Evolutionary conservation across 1,284 basidiomycete genomes (phyloP).

Genomic region (Irpex rosettiformis): DNA sequence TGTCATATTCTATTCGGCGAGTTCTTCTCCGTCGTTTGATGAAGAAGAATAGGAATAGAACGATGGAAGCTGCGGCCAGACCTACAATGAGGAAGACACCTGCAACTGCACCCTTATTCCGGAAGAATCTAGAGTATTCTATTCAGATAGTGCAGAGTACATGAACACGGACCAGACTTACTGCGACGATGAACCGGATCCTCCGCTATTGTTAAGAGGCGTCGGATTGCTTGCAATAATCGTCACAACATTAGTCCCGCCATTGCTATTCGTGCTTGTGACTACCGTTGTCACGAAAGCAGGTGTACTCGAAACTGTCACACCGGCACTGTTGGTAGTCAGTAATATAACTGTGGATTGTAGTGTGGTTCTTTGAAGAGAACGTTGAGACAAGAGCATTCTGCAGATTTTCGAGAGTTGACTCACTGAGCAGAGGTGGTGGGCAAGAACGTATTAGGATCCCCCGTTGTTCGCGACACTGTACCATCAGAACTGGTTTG

Average conservation of each 20-base stretch:
- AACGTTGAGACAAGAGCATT: neutral
- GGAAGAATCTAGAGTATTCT: conserved; percentile 55
- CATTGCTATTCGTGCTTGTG: conserved; percentile 51
- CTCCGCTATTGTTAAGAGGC: conserved; percentile 45
- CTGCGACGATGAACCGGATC: conserved; percentile 37
- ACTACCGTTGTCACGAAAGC: conserved; percentile 52
- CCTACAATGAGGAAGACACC: conserved; percentile 78
- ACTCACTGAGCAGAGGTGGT: neutral
- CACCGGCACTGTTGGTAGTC: conserved; percentile 57
- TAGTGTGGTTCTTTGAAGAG: conserved; percentile 49
- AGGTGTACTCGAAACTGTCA: conserved; percentile 46
- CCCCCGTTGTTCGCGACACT: neutral
- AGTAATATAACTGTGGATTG: conserved; percentile 48
- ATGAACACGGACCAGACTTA: conserved; percentile 29
- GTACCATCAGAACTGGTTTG: neutral
- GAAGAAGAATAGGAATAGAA: conserved; percentile 69
- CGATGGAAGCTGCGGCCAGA: conserved; percentile 63
- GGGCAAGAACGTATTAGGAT: conserved; percentile 1
- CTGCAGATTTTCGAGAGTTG: neutral
- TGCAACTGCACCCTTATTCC: conserved; percentile 70
- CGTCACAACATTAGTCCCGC: conserved; percentile 53
- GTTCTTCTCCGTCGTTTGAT: conserved; percentile 59
- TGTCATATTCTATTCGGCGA: conserved; percentile 59
- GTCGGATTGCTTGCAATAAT: conserved; percentile 63
- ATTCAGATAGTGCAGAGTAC: conserved; percentile 10